Base-by-base conservation (phyloP, 306 rosid species). In the Nissolia schottii region DNA sequence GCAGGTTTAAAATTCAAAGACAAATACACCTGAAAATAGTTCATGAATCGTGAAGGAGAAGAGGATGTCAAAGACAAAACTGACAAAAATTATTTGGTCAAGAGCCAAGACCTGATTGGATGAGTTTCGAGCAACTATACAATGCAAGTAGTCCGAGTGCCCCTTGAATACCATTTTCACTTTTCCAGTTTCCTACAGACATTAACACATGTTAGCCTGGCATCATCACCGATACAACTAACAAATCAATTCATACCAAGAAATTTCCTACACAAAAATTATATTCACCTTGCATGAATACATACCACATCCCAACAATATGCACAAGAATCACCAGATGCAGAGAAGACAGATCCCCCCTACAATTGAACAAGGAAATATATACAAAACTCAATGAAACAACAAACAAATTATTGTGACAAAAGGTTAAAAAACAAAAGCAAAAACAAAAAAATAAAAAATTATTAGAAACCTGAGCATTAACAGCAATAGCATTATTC, bases 241-340 rank as follows among this genome's bases (percentile, higher is more conserved):
- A 57, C 15, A 70, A 28, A 69, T 68, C 50, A 67, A 75, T 22
- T 65, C 9, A 58, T 40, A 41, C 56, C 29, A 64, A 35, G 61
- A 66, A 65, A 59, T 22, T 25, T 37, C 72, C 63, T 22, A 29
- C 12, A 38, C 46, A 41, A 29, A 40, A 73, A 70, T 62, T 63
- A 57, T 68, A 63, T 85, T 84, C 88, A 83, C 83, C 92, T 85
- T 82, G 62, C 70, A 67, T 37, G 50, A 71, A 82, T 85, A 82
- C 97, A 66, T 89, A 94, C 97, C 97, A 91, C 87, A 94, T 91
- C 98, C 98, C 96, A 91, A 83, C 96, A 91, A 85, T 89, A 94
- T 37, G 96, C 91, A 81, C 97, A 85, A 58, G 96, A 89, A 87
- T 91, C 97, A 61, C 97, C 98, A 23, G 95, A 89, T 55, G 98